Base-by-base conservation (phyloP, 1,284 basidiomycete species). In the Malassezia yamatoensis region DNA sequence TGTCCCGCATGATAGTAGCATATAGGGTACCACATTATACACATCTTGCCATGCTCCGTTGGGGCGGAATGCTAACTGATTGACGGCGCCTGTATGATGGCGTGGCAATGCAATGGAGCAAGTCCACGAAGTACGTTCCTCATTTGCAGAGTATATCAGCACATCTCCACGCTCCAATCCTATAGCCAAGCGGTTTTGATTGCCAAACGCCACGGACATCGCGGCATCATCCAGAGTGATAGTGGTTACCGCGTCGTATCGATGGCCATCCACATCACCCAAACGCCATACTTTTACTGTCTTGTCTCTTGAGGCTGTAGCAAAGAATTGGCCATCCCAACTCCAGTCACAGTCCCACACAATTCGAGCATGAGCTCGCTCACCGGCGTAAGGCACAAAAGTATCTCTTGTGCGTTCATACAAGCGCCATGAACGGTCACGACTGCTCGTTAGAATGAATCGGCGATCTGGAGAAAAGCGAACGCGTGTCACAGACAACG, bases 101-200 rank as follows among this genome's bases (percentile, higher is more conserved):
- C 59, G 44, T 8, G 50, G 18, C n/a, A 70, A 32, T 20, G 51
- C 43, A 20, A 55, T 40, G 9, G 51, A 53, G 34, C 46, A 42
- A 34, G 18, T n/a, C 65, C 65, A 64, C 6, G 46, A 38, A 20
- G 11, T 12, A 15, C n/a, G n/a, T 13, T 29, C 46, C 2, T 34
- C 24, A n/a, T 42, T 10, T 2, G 37, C 34, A 56, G 40, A 37
- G 18, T 54, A 94, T 12, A 96, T 79, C 20, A 83, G 82, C 39
- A 96, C 80, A 72, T 91, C 88, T 49, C 93, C 93, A 58, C 87
- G 90, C 77, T 96, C 93, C 81, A 94, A 85, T 59, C 93, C 93
- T 34, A 90, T 88, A 24, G 91, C 94, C 60, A 98, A 83, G 34
- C 54, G 47, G 21, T 53, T 16, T 15, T 52, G 50, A 0, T 47